Conservation (phyloP, 768 basidiomycete genomes). For the Panaeolus cyanescens region DNA sequence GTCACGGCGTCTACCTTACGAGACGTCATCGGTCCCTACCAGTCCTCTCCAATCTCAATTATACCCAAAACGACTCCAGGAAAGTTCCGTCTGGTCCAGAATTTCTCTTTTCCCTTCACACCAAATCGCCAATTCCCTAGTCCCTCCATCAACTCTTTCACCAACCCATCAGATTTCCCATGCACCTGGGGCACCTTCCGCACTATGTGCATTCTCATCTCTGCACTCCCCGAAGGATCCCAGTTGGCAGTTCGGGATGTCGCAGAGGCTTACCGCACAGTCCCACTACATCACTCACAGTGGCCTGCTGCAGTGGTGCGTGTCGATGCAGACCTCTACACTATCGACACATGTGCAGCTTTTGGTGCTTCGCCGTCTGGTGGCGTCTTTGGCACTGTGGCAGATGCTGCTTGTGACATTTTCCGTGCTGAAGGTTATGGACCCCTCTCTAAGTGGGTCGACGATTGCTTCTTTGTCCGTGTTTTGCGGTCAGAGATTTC, state of each 20-base stretch:
- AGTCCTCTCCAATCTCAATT: constrained; percentile 36
- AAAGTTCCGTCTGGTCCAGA: constrained; percentile 29
- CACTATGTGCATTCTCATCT: constrained; percentile 22
- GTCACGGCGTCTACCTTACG: constrained; percentile 23
- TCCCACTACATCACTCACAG: constrained; percentile 29
- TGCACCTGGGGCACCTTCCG: constrained; percentile 42
- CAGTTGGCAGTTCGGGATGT: constrained; percentile 36
- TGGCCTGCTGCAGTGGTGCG: constrained; percentile 34
- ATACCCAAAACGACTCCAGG: constrained; percentile 32
- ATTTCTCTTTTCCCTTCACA: constrained; percentile 26
- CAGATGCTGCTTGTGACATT: constrained; percentile 18
- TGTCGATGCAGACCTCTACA: constrained; percentile 14
- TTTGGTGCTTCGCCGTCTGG: constrained; percentile 19
- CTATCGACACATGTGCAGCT: constrained; percentile 17
- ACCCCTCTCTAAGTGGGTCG: constrained; percentile 26
- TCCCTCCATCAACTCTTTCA: constrained; percentile 25
- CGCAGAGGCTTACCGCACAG: constrained; percentile 33
- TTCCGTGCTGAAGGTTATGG: constrained; percentile 19
- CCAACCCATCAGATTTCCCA: constrained; percentile 31
- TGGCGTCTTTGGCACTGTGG: constrained; percentile 20
- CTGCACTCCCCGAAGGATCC: constrained; percentile 30
- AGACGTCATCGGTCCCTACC: constrained; percentile 35
- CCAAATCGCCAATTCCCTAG: neutral
- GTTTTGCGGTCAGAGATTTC: constrained; percentile 16
- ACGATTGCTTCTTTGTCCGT: constrained; percentile 24